These are phyloP conservation scores for Poa annua DNA, from an alignment of 176 grass and related monocot genomes.

Conservation along the genomic window DNA sequence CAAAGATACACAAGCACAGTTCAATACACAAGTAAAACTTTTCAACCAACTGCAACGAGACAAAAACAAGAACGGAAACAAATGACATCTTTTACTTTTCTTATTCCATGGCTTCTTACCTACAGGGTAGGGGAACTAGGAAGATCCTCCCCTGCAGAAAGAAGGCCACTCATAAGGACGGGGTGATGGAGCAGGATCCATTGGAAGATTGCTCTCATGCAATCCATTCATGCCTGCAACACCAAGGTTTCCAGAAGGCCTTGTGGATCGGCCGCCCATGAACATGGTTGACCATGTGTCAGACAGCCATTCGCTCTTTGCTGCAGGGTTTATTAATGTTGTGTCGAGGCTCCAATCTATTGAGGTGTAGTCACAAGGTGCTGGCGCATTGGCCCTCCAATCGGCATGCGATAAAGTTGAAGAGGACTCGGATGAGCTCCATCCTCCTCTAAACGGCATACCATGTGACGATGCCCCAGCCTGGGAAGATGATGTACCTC, in stretches of 20 bases:
- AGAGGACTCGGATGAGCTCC: constrained; percentile 53
- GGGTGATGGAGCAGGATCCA: constrained; percentile 52
- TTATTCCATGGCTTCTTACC: constrained; percentile 59
- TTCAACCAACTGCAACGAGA: constrained; percentile 67
- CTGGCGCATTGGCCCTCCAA: constrained; percentile 68
- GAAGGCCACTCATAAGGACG: constrained; percentile 69
- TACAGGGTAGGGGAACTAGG: constrained; percentile 57
- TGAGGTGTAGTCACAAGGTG: constrained; percentile 76
- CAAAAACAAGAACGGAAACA: constrained; percentile 54
- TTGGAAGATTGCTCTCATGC: constrained; percentile 58
- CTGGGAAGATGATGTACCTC: constrained; percentile 60
- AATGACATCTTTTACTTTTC: constrained; percentile 57
- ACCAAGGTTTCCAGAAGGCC: constrained; percentile 43
- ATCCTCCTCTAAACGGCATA: constrained; percentile 62
- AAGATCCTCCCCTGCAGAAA: constrained; percentile 72
- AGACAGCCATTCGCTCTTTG: constrained; percentile 58
- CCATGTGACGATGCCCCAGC: constrained; percentile 63
- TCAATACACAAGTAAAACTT: constrained; percentile 64
- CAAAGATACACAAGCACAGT: constrained; percentile 58
- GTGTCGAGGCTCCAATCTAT: constrained; percentile 94
- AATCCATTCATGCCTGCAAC: constrained; percentile 46
- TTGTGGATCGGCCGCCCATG: constrained; percentile 73
- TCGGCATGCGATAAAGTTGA: constrained; percentile 48
- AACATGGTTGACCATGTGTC: constrained; percentile 99
- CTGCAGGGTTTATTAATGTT: constrained; percentile 66